Percentiles rank a stretch among this genome's conserved stretches.
Evolutionary conservation across 352 stramenopile genomes (phyloP).

Genomic region (Phytophthora ramorum): DNA sequence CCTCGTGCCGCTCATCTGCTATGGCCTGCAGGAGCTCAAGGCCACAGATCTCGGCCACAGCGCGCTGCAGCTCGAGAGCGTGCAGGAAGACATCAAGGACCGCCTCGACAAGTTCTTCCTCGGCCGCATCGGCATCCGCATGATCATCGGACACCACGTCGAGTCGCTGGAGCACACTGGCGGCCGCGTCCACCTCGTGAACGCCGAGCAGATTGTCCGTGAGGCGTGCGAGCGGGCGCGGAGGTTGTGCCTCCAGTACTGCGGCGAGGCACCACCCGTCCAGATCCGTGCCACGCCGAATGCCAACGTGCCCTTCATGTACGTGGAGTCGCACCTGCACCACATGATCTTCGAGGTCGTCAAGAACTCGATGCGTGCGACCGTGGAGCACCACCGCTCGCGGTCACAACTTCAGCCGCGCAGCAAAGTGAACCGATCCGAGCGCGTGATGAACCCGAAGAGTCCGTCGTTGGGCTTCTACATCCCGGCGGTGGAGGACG

Average conservation of each 20-base stretch:
- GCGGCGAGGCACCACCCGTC: conserved; percentile 53
- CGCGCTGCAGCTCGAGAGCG: conserved; percentile 54
- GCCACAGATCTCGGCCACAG: conserved; percentile 57
- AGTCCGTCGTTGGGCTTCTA: conserved; percentile 66
- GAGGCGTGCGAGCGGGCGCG: conserved; percentile 57
- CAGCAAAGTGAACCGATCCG: conserved; percentile 44
- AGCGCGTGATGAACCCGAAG: conserved; percentile 69
- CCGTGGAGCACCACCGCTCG: conserved; percentile 93
- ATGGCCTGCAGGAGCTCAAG: conserved; percentile 67
- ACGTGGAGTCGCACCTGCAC: conserved; percentile 80
- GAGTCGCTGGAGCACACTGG: conserved; percentile 60
- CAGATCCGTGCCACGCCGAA: conserved; percentile 56
- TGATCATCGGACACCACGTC: conserved; percentile 95
- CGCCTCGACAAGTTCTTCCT: conserved; percentile 98
- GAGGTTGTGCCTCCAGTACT: conserved; percentile 57
- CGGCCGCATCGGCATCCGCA: conserved; percentile 98
- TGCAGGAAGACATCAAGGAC: conserved; percentile 74
- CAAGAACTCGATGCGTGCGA: conserved; percentile 99
- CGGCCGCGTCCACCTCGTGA: conserved; percentile 68
- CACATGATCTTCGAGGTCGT: conserved; percentile 96
- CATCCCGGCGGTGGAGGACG: conserved; percentile 61
- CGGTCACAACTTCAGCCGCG: conserved; percentile 30
- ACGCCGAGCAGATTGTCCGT: conserved; percentile 63
- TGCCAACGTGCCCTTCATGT: conserved; percentile 68
- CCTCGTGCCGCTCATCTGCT: conserved; percentile 76